These are phyloP conservation scores for Anisodus acutangulus DNA, from an alignment of 257 asterid genomes.

Conservation along the genomic window DNA sequence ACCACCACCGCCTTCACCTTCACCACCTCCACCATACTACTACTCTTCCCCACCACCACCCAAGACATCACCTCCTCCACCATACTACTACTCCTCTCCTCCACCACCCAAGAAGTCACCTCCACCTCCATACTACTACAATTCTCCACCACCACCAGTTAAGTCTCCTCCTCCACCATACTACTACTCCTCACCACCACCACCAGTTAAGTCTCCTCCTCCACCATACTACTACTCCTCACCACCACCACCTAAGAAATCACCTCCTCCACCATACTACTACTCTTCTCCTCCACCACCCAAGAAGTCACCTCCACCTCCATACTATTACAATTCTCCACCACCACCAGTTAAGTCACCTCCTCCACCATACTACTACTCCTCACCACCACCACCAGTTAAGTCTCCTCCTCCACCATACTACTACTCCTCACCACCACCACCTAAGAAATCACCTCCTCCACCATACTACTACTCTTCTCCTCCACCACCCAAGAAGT, in stretches of 20 bases:
- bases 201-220: no score
- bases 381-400: conserved; percentile 55
- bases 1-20: conserved; percentile 50
- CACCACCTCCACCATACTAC: conserved; percentile 43
- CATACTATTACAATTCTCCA: conserved; percentile 39
- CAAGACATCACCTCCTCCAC: conserved; percentile 54
- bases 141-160: conserved; percentile 48
- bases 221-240: conserved; percentile 45
- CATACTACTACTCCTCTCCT: conserved; percentile 42
- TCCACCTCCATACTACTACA: conserved; percentile 42
- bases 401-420: conserved; percentile 39
- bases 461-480: conserved; percentile 44
- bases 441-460: conserved; percentile 48
- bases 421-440: conserved; percentile 34
- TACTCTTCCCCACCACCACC: conserved; percentile 39
- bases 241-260: conserved; percentile 50
- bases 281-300: conserved; percentile 47
- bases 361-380: conserved; percentile 45
- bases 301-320: conserved; percentile 46
- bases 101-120: conserved; percentile 37
- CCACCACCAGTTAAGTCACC: conserved; percentile 45
- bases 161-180: conserved; percentile 46
- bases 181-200: conserved; percentile 41
- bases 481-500: conserved; percentile 43
- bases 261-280: conserved; percentile 48